These are phyloP conservation scores for Aspergillus candidus DNA, from an alignment of 2,329 filamentous ascomycete genomes.

Conservation along the genomic window DNA sequence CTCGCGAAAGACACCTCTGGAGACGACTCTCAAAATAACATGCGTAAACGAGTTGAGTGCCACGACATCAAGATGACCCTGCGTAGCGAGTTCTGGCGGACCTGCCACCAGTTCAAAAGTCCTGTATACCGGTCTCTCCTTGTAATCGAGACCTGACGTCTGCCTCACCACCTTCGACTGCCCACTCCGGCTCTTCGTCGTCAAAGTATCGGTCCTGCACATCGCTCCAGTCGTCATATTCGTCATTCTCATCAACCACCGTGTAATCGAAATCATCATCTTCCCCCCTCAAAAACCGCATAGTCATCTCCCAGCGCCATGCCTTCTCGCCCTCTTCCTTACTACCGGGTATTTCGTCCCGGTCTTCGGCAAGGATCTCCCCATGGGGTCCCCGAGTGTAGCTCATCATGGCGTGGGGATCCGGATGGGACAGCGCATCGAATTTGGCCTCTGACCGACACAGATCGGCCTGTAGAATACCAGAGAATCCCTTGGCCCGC, in stretches of 20 bases:
- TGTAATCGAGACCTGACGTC: constrained; percentile 22
- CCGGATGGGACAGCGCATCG: constrained; percentile 52
- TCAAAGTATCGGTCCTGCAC: constrained; percentile 75
- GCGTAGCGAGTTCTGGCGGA: constrained; percentile 78
- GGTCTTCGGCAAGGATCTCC: constrained; percentile 53
- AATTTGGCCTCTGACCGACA: constrained; percentile 71
- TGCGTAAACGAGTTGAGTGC: too few species aligned
- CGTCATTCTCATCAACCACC: constrained; percentile 63
- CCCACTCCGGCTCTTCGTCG: constrained; percentile 66
- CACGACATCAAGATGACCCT: constrained; percentile 58
- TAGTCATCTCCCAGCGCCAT: constrained; percentile 67
- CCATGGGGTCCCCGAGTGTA: constrained; percentile 49
- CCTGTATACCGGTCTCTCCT: constrained; percentile 67
- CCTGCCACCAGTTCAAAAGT: constrained; percentile 66
- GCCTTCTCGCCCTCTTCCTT: constrained; percentile 61
- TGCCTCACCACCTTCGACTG: constrained; percentile 40
- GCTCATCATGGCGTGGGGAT: constrained; percentile 45
- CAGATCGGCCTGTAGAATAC: constrained; percentile 70
- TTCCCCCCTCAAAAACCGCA: constrained; percentile 67
- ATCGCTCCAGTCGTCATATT: constrained; percentile 60
- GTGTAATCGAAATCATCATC: constrained; percentile 76
- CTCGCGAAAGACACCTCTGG: too few species aligned
- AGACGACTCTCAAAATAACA: too few species aligned
- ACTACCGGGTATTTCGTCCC: constrained; percentile 51
- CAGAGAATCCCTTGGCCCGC: constrained; percentile 68